Conservation (phyloP, 2,329 filamentous ascomycete genomes). For the Neonectria hederae region DNA sequence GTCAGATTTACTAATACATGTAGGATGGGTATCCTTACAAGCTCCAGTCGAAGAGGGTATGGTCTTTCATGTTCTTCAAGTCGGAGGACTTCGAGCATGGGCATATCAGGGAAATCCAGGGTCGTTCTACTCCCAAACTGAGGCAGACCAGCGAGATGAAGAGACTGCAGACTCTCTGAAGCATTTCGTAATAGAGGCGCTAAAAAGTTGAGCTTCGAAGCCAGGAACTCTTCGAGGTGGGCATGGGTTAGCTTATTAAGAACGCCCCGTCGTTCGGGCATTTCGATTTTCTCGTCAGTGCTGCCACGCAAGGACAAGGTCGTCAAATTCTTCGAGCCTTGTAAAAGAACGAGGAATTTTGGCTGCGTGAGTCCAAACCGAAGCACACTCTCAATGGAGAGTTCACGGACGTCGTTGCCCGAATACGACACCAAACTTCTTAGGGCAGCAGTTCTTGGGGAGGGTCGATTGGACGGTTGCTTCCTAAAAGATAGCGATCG, state of each 20-base stretch:
- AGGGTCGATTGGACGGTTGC: conserved; percentile 30
- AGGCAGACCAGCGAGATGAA: conserved; percentile 39
- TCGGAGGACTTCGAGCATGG: conserved; percentile 44
- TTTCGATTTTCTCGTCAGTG: conserved; percentile 33
- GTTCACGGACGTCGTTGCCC: conserved; percentile 43
- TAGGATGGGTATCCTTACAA: conserved; percentile 27
- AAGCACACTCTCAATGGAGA: conserved; percentile 40
- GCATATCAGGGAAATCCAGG: conserved; percentile 35
- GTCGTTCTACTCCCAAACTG: conserved; percentile 20
- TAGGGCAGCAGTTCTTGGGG: conserved; percentile 38
- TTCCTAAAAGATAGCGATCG: conserved; percentile 43
- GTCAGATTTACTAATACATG: conserved; percentile 21
- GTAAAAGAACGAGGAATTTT: conserved; percentile 42
- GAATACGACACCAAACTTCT: conserved; percentile 46
- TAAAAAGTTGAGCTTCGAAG: conserved; percentile 26
- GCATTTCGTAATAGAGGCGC: conserved; percentile 34
- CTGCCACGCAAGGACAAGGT: conserved; percentile 34
- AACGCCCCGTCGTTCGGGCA: conserved; percentile 28
- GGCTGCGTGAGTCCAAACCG: conserved; percentile 44
- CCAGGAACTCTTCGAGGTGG: conserved; percentile 34
- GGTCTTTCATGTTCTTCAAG: conserved; percentile 38
- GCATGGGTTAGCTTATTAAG: conserved; percentile 37
- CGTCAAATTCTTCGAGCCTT: conserved; percentile 41
- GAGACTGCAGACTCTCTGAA: conserved; percentile 34
- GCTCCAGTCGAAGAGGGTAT: conserved; percentile 28